Percentiles rank a stretch among this genome's conserved stretches.
Conservation (phyloP, 176 grass and related monocot genomes). For the Guadua angustifolia region DNA sequence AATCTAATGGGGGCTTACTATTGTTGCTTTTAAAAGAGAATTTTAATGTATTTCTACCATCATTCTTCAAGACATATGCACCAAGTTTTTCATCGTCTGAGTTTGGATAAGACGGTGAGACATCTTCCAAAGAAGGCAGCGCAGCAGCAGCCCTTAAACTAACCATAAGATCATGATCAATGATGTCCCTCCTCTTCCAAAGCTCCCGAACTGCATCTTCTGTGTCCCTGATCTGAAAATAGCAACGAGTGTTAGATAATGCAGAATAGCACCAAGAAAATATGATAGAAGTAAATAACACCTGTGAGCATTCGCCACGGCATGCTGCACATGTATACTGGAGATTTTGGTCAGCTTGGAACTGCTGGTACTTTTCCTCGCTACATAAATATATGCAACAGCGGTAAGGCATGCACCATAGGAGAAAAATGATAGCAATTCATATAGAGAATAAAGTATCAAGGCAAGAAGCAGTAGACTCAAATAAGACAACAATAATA, state of each 20-base stretch:
- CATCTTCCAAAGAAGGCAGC: conserved; percentile 71
- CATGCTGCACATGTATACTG: conserved; percentile 88
- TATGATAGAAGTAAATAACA: conserved; percentile 48
- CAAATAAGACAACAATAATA: conserved; percentile 13
- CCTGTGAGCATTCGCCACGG: conserved; percentile 95
- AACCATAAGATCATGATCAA: conserved; percentile 73
- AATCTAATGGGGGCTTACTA: conserved; percentile 58
- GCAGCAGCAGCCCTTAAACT: conserved; percentile 81
- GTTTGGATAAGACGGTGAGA: conserved; percentile 52
- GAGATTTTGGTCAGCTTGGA: conserved; percentile 89
- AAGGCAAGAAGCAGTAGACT: not conserved
- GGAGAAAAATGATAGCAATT: not conserved
- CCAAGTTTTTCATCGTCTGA: conserved; percentile 70
- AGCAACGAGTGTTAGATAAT: conserved; percentile 29
- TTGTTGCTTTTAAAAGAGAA: conserved; percentile 91
- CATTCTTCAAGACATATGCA: conserved; percentile 73
- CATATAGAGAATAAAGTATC: conserved; percentile 15
- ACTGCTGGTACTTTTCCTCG: conserved; percentile 95
- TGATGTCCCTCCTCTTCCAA: conserved; percentile 85
- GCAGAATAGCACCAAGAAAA: conserved; percentile 13
- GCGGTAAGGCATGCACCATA: conserved; percentile 17
- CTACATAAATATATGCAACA: conserved; percentile 53
- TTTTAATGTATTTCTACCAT: conserved; percentile 69
- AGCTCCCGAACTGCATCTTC: conserved; percentile 95
- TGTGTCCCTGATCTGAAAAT: conserved; percentile 78